These are phyloP conservation scores for Malus fusca DNA, from an alignment of 306 rosid genomes.

Conservation along the genomic window DNA sequence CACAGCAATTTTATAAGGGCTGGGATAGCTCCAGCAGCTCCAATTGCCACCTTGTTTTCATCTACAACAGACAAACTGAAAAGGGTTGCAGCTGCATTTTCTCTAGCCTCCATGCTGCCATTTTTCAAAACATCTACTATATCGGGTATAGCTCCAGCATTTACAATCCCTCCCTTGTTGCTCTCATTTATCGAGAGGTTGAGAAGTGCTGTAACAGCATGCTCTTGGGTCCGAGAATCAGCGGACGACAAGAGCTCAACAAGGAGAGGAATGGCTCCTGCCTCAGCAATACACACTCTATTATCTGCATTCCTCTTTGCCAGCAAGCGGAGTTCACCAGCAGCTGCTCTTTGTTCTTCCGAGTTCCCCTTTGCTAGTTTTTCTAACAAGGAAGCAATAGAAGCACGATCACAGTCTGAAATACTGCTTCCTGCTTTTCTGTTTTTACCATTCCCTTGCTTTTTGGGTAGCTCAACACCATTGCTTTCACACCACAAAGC, in stretches of 20 bases:
- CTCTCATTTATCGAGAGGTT: slow-evolving; percentile 85
- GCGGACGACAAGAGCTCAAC: slow-evolving; percentile 67
- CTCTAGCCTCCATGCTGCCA: slow-evolving; percentile 98
- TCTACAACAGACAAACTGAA: slow-evolving; percentile 87
- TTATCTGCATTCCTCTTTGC: slow-evolving; percentile 95
- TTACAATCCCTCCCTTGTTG: slow-evolving; percentile 87
- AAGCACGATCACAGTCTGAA: slow-evolving; percentile 72
- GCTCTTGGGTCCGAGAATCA: slow-evolving; percentile 89
- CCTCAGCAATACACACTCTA: slow-evolving; percentile 90
- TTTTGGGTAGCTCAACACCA: slow-evolving; percentile 85
- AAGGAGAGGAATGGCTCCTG: slow-evolving; percentile 95
- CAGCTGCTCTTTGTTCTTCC: slow-evolving; percentile 88
- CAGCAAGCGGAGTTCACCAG: slow-evolving; percentile 91
- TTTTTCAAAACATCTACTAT: slow-evolving; percentile 85
- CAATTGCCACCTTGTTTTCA: slow-evolving; percentile 85
- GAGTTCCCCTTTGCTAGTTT: slow-evolving; percentile 53
- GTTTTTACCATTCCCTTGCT: slow-evolving; percentile 59
- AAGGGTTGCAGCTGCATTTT: slow-evolving; percentile 97
- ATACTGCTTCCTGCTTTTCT: slow-evolving; percentile 58
- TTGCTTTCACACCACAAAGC: slow-evolving; percentile 96
- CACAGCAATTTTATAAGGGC: slow-evolving; percentile 78
- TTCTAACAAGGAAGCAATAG: slow-evolving; percentile 48
- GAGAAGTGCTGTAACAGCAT: slow-evolving; percentile 93
- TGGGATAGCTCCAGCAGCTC: slow-evolving; percentile 99
- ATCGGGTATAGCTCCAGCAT: slow-evolving; percentile 87